Percentiles rank a stretch among this genome's conserved stretches.
Conservation (phyloP, 768 basidiomycete species). For the Lactarius indigo region DNA sequence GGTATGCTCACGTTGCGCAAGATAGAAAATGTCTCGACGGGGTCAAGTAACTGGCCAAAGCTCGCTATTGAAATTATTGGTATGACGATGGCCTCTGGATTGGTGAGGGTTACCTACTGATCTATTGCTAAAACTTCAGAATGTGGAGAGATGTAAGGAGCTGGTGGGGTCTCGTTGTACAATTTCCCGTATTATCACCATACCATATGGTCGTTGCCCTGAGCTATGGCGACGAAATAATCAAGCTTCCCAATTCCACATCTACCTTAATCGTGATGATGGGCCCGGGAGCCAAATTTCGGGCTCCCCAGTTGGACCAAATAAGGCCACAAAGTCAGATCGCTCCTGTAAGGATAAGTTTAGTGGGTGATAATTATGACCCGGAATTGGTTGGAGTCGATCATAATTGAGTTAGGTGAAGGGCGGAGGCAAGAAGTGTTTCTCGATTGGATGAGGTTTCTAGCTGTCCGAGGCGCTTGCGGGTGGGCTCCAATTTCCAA, state of each 20-base stretch:
- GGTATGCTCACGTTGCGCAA: conserved; percentile 94
- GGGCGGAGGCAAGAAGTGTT: too few species aligned
- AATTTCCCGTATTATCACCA: neutral
- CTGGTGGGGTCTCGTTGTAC: neutral
- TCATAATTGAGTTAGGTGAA: too few species aligned
- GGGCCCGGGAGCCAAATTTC: neutral
- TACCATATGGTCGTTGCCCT: neutral
- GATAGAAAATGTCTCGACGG: conserved; percentile 93
- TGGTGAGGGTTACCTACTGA: neutral
- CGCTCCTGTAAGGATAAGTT: too few species aligned
- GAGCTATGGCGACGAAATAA: neutral
- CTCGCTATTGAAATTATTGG: conserved; percentile 84
- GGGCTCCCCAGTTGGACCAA: too few species aligned
- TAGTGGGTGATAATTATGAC: too few species aligned
- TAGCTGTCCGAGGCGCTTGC: too few species aligned
- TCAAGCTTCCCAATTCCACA: neutral
- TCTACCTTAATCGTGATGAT: neutral
- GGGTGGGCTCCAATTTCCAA: too few species aligned
- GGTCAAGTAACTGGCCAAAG: conserved; percentile 86
- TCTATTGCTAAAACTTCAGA: conserved; percentile 26
- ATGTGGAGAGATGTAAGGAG: conserved; percentile 39
- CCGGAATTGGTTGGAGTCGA: too few species aligned
- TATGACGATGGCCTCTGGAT: conserved; percentile 34
- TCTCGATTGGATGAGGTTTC: too few species aligned
- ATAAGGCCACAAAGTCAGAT: too few species aligned